Base-by-base conservation (phyloP, 2,329 filamentous ascomycete genomes). In the Pestalotiopsis sp. region DNA sequence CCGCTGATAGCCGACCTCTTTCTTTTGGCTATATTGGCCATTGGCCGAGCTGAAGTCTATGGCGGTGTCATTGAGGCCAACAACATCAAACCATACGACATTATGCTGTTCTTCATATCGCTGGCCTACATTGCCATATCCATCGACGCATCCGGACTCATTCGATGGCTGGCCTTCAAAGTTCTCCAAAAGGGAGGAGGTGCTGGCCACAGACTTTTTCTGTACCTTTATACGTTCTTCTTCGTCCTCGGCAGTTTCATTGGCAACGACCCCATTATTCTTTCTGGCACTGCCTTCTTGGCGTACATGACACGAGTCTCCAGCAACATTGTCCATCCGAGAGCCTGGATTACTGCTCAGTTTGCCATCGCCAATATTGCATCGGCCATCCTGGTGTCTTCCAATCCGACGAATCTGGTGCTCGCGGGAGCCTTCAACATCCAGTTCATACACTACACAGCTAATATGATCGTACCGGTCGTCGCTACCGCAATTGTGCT, bases 251-350 rank as follows among this genome's bases (percentile, higher is more conserved):
- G 90, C 1, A 88, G 82, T 74, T 91, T 91, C 73, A 90, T 94
- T 64, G 92, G 92, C 7, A 94, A 94, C 69, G 92, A 94, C 72
- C 91, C 92, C 0, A 90, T 94, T 71, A 92, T 94, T 66, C 80
- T 94, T 0, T 93, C 91, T 0, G 92, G 92, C 1, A 94, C 91
- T 0, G 87, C 92, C 0, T 94, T 94, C 68, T 84, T 94, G 13
- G 90, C 91, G 2, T 94, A 94, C 78, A 92, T 94, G 90, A 94
- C 91, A 0, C 84, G 91, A 6, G 91, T 93, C 0, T 93, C 91
- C 0, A 90, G 87, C 78, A 94, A 94, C 72, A 94, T 94, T 69
- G 80, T 86, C 12, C 88, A 92, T 68, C 91, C 92, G 0, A 83
- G 89, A 74, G 92, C 92, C 0, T 94, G 92, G 91, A 93, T 94